Conservation (phyloP, 192 early-diverging fungal genomes). For the Coemansia biformis region DNA sequence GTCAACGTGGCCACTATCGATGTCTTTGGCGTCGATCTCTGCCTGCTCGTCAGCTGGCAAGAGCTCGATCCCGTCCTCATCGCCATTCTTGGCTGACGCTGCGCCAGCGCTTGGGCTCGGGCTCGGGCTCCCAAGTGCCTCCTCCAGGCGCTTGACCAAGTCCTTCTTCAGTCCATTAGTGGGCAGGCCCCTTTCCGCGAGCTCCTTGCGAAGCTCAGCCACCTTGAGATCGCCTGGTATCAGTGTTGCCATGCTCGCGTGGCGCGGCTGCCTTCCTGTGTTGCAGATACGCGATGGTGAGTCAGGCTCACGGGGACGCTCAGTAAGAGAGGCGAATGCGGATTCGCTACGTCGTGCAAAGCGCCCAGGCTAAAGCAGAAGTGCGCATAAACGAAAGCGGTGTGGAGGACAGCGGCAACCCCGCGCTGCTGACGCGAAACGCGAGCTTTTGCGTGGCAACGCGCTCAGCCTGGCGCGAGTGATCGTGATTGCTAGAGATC, state of each 20-base stretch:
- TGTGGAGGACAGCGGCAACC: no score
- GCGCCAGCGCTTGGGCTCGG: no score
- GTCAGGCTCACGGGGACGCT: no score
- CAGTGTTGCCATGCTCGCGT: conserved; percentile 13
- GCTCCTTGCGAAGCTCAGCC: conserved; percentile 56
- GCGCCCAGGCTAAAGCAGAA: no score
- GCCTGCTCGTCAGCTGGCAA: conserved; percentile 17
- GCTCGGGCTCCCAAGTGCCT: conserved; percentile 47
- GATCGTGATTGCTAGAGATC: no score
- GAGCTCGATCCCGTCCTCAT: conserved; percentile 20
- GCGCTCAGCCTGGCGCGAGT: no score
- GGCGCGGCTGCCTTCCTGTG: neutral
- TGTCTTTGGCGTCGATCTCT: neutral
- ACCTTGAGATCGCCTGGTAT: conserved; percentile 57
- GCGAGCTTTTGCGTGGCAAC: no score
- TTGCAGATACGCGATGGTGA: no score
- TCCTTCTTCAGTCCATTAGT: conserved; percentile 64
- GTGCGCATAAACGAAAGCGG: no score
- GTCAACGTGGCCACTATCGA: neutral
- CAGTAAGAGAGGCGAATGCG: conserved; percentile 1
- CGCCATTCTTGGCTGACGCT: neutral
- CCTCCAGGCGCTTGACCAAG: conserved; percentile 56
- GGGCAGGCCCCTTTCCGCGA: conserved; percentile 51
- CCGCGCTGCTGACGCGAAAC: no score
- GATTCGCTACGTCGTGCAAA: no score